A percentile compares a stretch with the other conserved stretches of the same genome.
Evolutionary conservation across 2,329 filamentous ascomycete species (phyloP).

Genomic region (Raffaelea albimanens): DNA sequence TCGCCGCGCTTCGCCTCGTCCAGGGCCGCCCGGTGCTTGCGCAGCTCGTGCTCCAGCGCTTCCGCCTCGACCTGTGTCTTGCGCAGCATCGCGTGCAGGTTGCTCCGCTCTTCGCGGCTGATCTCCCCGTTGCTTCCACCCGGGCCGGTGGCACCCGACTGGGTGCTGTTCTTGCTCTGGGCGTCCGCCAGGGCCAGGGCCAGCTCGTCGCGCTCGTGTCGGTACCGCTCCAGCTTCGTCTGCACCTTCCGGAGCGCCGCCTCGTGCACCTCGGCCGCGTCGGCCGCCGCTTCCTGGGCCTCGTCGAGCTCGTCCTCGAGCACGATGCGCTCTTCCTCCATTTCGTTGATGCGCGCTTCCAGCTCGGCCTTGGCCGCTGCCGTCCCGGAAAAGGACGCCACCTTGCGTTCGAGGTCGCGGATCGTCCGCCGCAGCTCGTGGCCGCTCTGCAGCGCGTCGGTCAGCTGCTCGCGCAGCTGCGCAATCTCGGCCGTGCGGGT

Average conservation of each 20-base stretch:
- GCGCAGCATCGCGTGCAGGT: constrained; percentile 51
- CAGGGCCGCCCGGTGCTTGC: constrained; percentile 58
- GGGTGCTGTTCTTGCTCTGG: constrained; percentile 3
- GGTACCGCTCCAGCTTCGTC: constrained; percentile 40
- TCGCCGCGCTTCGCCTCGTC: constrained; percentile 47
- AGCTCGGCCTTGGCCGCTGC: constrained; percentile 29
- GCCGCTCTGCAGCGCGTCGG: constrained; percentile 48
- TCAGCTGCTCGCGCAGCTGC: constrained; percentile 51
- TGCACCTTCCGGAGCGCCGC: constrained; percentile 33
- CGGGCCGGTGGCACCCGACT: constrained; percentile 11
- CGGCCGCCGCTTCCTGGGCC: constrained; percentile 41
- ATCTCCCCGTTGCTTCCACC: constrained; percentile 29
- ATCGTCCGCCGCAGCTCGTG: constrained; percentile 42
- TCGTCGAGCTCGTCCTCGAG: constrained; percentile 50
- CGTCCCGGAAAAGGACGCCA: constrained; percentile 19
- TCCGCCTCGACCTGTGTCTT: constrained; percentile 56
- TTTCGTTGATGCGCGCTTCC: constrained; percentile 43
- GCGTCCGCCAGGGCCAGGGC: constrained; percentile 23
- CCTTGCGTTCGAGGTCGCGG: constrained; percentile 40
- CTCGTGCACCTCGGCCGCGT: constrained; percentile 33
- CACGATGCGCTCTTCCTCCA: constrained; percentile 49
- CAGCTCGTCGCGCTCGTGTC: constrained; percentile 35
- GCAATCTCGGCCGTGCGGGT: constrained; percentile 46
- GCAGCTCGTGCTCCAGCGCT: constrained; percentile 62
- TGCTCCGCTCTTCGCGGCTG: constrained; percentile 43